Base-by-base conservation (phyloP, 176 grass and related monocot species). In the Raddia distichophylla region DNA sequence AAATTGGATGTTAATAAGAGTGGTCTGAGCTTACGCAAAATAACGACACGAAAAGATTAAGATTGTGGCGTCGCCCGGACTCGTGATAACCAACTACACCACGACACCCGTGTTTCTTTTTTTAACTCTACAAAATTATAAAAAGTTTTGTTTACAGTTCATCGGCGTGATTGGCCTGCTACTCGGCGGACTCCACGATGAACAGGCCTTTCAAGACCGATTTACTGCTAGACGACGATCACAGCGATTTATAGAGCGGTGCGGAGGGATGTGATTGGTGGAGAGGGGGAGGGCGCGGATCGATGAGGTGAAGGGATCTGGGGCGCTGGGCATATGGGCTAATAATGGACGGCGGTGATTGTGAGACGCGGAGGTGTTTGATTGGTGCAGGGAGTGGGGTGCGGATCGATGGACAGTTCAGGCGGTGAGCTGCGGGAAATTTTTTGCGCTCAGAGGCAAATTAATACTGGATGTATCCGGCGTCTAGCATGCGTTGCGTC, bases 11-110 rank as follows among this genome's bases (percentile, higher is more conserved):
- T 27, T 27, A 27, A 27, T 27, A 27, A 27, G 27, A 27, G 27
- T 27, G 27, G 27, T 1, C 27, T 27, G 27, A 27, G 27, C 27
- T 27, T 27, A 27, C 27, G 27, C 27, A 27, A 27, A 27, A 27
- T 27, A 27, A 27, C 27, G 27, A 27, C 27, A 27, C 27, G 27
- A 27, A 27, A 27, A 27, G 27, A 27, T 27, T 0, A 27, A 27
- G 1, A 27, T 0, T 27, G 27, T 93, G 84, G 84, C 84, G 50
- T 93, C 87, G 87, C 84, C 87, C 87, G 87, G 87, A 7, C 11
- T 90, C 77, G 87, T 96, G 87, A 96, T 93, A 90, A 96, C 91
- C 88, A 97, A 93, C 90, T 90, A 93, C 85, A 96, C 85, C 88
- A 96, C 87, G 85, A 92, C 71, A 96, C 85, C 87, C 0, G 3